phyloP scores from a whole-genome alignment of 2,329 filamentous ascomycete species.

The Dothistroma pini region DNA sequence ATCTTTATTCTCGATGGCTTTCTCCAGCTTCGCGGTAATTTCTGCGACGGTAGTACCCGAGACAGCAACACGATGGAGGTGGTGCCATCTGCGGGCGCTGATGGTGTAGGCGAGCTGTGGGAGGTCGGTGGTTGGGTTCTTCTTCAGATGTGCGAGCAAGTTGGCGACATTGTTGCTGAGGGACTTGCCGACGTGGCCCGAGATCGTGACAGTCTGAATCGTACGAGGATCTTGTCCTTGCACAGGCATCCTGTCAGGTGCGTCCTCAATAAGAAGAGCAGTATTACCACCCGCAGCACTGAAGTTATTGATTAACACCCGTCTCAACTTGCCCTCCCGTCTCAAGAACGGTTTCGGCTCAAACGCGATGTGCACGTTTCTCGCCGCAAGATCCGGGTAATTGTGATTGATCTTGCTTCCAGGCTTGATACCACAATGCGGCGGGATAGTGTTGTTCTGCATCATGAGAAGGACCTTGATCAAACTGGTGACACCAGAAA shows the following conservation, averaged over 20 bases:
- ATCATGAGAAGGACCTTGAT: slow-evolving; percentile 39
- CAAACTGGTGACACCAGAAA: slow-evolving; percentile 37
- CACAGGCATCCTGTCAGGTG: slow-evolving; percentile 5
- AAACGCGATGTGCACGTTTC: slow-evolving; percentile 7
- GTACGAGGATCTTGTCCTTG: neutral
- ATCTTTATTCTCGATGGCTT: slow-evolving; percentile 29
- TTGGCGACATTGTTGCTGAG: slow-evolving; percentile 10
- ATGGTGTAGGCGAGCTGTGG: slow-evolving; percentile 23
- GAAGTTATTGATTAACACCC: slow-evolving; percentile 36
- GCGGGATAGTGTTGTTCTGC: slow-evolving; percentile 15
- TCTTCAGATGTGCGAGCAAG: slow-evolving; percentile 3
- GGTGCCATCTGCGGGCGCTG: slow-evolving; percentile 27
- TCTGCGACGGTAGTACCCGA: neutral
- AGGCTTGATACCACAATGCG: slow-evolving; percentile 8
- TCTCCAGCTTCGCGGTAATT: slow-evolving; percentile 17
- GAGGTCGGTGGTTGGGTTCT: slow-evolving; percentile 1
- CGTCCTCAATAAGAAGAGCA: slow-evolving; percentile 28
- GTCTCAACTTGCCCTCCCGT: neutral
- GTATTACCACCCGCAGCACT: slow-evolving; percentile 39
- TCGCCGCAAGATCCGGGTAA: slow-evolving; percentile 3
- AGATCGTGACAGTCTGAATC: slow-evolving; percentile 17
- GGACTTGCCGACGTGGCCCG: slow-evolving; percentile 24
- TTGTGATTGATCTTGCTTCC: slow-evolving; percentile 12
- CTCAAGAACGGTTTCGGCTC: neutral
- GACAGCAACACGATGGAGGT: slow-evolving; percentile 16